phyloP scores from a whole-genome alignment of 2,329 filamentous ascomycete genomes.

The Epicoccum sorghinum region DNA sequence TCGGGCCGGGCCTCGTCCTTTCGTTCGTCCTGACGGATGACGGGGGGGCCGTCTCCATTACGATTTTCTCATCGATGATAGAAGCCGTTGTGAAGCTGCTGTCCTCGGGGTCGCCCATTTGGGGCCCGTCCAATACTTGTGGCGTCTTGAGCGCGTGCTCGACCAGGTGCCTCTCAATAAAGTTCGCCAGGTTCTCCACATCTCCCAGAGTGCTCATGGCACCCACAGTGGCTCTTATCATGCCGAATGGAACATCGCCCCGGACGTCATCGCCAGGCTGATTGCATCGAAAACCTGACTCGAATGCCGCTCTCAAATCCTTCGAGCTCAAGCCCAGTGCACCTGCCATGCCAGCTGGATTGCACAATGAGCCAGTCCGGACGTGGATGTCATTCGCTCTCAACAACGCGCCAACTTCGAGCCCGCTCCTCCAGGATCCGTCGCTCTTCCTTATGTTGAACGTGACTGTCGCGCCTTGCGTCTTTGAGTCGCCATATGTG shows the following conservation, averaged over 20 bases:
- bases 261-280: constrained; percentile 59
- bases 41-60: not conserved
- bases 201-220: constrained; percentile 66
- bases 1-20: constrained; percentile 5
- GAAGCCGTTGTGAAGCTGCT: not conserved
- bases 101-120: not conserved
- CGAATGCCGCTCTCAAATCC: constrained; percentile 62
- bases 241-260: constrained; percentile 61
- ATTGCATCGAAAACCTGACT: constrained; percentile 64
- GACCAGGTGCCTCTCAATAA: constrained; percentile 8
- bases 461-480: constrained; percentile 67
- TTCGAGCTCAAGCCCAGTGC: constrained; percentile 58
- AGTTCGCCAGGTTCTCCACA: constrained; percentile 47
- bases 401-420: constrained; percentile 64
- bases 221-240: constrained; percentile 66
- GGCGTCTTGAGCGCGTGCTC: constrained; percentile 4
- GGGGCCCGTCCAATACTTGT: not conserved
- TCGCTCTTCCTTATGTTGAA: constrained; percentile 65
- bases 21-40: not conserved
- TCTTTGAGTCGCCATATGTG: constrained; percentile 57
- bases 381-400: constrained; percentile 64
- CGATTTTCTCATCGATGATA: constrained; percentile 1
- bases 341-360: constrained; percentile 58
- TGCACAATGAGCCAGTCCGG: constrained; percentile 64
- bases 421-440: constrained; percentile 62